Conservation (phyloP, 2,329 filamentous ascomycete genomes). For the Rutstroemia sp. region DNA sequence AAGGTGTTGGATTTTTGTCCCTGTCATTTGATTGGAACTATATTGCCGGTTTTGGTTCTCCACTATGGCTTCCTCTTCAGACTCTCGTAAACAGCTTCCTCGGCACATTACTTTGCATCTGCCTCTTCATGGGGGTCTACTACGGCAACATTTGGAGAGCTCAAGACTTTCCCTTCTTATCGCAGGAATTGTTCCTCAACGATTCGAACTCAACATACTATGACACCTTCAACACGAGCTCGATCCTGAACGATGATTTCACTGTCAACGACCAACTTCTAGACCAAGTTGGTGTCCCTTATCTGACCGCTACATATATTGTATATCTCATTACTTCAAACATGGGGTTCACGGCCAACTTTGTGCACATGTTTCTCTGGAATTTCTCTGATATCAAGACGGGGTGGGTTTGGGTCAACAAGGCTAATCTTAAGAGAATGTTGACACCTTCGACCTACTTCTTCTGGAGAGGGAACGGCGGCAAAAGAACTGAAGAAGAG, state of each 20-base stretch:
- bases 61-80: slow-evolving; percentile 26
- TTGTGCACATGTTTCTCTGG: slow-evolving; percentile 38
- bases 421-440: slow-evolving; percentile 15
- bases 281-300: slow-evolving; percentile 34
- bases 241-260: slow-evolving; percentile 34
- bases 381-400: slow-evolving; percentile 33
- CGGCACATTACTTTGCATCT: slow-evolving; percentile 30
- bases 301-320: slow-evolving; percentile 34
- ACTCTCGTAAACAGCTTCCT: slow-evolving; percentile 30
- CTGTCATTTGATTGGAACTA: slow-evolving; percentile 39
- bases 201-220: slow-evolving; percentile 32
- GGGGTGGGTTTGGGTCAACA: slow-evolving; percentile 25
- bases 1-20: slow-evolving; percentile 32
- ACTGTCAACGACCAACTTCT: slow-evolving; percentile 33
- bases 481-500: slow-evolving; percentile 13
- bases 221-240: slow-evolving; percentile 36
- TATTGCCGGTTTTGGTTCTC: slow-evolving; percentile 25
- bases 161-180: slow-evolving; percentile 36
- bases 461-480: slow-evolving; percentile 12
- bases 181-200: slow-evolving; percentile 34
- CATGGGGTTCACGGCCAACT: slow-evolving; percentile 38
- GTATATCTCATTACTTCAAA: slow-evolving; percentile 37
- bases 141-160: slow-evolving; percentile 37
- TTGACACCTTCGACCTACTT: slow-evolving; percentile 22
- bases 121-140: slow-evolving; percentile 33